A percentile compares a stretch with the other conserved stretches of the same genome.
phyloP scores from a whole-genome alignment of 2,329 filamentous ascomycete species.

The Colletotrichum spaethianum region DNA sequence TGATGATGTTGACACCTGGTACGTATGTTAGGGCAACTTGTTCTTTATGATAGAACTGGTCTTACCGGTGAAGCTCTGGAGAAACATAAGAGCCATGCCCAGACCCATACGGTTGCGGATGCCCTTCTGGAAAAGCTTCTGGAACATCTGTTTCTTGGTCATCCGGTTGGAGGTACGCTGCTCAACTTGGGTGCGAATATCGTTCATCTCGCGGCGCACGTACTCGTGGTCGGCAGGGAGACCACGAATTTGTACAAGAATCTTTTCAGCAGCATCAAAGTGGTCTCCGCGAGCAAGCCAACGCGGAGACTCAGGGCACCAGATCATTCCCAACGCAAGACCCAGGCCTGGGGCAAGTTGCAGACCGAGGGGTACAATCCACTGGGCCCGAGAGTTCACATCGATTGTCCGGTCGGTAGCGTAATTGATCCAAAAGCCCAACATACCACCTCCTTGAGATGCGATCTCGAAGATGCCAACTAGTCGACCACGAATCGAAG shows the following conservation, averaged over 20 bases:
- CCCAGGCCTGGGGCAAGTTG: slow-evolving; percentile 57
- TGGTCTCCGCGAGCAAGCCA: slow-evolving; percentile 53
- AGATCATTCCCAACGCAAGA: slow-evolving; percentile 52
- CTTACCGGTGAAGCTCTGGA: slow-evolving; percentile 50
- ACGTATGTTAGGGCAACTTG: background rate
- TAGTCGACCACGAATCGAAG: slow-evolving; percentile 65
- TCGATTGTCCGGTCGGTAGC: slow-evolving; percentile 41
- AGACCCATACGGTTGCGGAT: slow-evolving; percentile 62
- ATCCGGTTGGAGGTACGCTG: slow-evolving; percentile 54
- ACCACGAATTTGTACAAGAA: slow-evolving; percentile 54
- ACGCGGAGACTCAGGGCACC: slow-evolving; percentile 57
- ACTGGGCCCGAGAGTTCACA: slow-evolving; percentile 47
- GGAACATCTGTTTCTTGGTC: slow-evolving; percentile 48
- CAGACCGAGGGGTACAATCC: slow-evolving; percentile 59
- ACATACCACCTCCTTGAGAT: slow-evolving; percentile 60
- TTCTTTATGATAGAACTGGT: no score
- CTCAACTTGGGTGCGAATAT: slow-evolving; percentile 71
- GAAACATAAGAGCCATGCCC: slow-evolving; percentile 66
- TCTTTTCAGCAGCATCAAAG: slow-evolving; percentile 55
- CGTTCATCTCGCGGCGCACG: slow-evolving; percentile 63
- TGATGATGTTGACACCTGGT: slow-evolving; percentile 71
- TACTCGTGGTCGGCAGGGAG: slow-evolving; percentile 39
- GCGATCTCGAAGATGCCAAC: slow-evolving; percentile 67
- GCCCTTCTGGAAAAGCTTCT: slow-evolving; percentile 54
- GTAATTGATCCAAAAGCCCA: slow-evolving; percentile 60